These are phyloP conservation scores for Phyllosticta citrichinensis DNA, from an alignment of 2,329 filamentous ascomycete genomes.

Conservation along the genomic window DNA sequence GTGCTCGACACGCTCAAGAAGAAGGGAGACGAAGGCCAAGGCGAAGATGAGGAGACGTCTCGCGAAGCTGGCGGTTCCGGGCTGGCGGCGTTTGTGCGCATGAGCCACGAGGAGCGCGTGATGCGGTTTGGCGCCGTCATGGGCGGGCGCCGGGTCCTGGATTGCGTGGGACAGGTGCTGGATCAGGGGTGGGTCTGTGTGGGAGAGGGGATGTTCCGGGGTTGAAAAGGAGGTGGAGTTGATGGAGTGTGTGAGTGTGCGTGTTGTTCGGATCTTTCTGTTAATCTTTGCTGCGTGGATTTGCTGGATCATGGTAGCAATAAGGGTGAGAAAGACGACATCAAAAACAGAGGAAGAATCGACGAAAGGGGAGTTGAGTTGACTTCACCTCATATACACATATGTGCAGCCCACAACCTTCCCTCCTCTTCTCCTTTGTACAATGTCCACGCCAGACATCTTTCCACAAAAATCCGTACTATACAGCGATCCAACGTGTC, in stretches of 20 bases:
- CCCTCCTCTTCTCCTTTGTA: neutral
- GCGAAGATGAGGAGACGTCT: too few species aligned
- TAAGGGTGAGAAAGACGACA: neutral
- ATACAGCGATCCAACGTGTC: neutral
- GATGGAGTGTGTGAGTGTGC: neutral
- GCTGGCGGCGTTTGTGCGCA: slow-evolving; percentile 47
- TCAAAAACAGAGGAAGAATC: neutral
- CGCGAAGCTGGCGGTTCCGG: slow-evolving; percentile 23
- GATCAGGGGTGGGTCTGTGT: slow-evolving; percentile 41
- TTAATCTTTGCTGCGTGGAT: neutral
- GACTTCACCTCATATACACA: neutral
- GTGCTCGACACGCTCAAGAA: slow-evolving; percentile 42
- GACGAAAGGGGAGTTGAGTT: neutral
- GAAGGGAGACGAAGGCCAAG: neutral
- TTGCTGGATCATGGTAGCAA: neutral
- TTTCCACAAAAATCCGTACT: neutral
- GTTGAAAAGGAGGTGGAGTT: neutral
- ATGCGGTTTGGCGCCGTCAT: slow-evolving; percentile 42
- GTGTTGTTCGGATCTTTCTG: neutral
- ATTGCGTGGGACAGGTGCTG: slow-evolving; percentile 40
- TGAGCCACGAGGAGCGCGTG: slow-evolving; percentile 43
- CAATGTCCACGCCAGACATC: neutral
- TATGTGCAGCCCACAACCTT: neutral
- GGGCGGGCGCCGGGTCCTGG: slow-evolving; percentile 45
- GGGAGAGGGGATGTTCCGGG: slow-evolving; percentile 19